Conservation (phyloP, 2,329 filamentous ascomycete genomes). For the Lecanicillium sp. region DNA sequence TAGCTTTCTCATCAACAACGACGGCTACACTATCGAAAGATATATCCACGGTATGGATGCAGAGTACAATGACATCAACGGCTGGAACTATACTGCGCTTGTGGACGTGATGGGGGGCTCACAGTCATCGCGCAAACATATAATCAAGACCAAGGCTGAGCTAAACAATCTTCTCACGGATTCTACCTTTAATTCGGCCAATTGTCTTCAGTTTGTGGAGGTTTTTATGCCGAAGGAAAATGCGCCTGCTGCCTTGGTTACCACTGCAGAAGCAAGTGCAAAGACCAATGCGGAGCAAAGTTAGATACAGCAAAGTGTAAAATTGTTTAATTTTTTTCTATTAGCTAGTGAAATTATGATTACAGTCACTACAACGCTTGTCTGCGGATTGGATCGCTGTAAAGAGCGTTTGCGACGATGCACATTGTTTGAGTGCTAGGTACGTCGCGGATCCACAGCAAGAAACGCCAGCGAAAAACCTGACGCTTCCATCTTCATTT, state of each 20-base stretch:
- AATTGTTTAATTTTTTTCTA: too few relatives aligned
- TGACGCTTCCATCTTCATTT: background rate
- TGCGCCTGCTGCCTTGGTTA: conserved; percentile 62
- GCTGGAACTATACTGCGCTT: conserved; percentile 68
- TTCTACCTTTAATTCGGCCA: conserved; percentile 53
- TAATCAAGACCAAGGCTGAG: conserved; percentile 63
- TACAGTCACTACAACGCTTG: too few relatives aligned
- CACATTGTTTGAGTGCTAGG: background rate
- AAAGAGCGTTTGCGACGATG: too few relatives aligned
- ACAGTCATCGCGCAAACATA: conserved; percentile 54
- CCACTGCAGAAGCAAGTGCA: conserved; percentile 66
- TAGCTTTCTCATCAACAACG: conserved; percentile 73
- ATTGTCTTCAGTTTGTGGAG: conserved; percentile 66
- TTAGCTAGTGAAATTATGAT: too few relatives aligned
- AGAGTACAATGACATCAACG: conserved; percentile 71
- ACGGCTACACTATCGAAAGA: conserved; percentile 85
- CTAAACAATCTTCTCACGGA: conserved; percentile 60
- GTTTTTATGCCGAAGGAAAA: conserved; percentile 75
- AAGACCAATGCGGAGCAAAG: conserved; percentile 52
- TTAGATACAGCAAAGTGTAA: too few relatives aligned
- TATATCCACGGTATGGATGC: conserved; percentile 80
- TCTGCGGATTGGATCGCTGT: too few relatives aligned
- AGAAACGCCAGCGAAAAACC: conserved; percentile 1
- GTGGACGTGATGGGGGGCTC: conserved; percentile 62
- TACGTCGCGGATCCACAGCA: conserved; percentile 4